A percentile compares a stretch with the other conserved stretches of the same genome.
Evolutionary conservation across 192 early-diverging fungal species (phyloP).

Genomic region (Gigaspora rosea): DNA sequence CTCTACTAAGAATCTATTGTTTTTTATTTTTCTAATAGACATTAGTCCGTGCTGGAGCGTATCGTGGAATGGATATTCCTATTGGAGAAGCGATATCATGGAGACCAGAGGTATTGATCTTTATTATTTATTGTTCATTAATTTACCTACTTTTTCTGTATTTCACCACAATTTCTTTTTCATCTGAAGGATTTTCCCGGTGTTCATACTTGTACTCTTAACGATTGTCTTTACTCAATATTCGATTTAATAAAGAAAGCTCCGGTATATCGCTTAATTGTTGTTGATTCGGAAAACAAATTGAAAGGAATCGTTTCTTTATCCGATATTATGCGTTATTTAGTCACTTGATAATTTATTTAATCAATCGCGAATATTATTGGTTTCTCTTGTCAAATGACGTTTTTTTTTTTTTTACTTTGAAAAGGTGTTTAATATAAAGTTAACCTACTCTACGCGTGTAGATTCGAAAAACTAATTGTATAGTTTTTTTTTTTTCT

Average conservation of each 20-base stretch:
- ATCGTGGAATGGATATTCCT: slow-evolving; percentile 80
- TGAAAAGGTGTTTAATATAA: no score
- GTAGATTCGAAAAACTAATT: no score
- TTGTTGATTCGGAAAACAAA: slow-evolving; percentile 79
- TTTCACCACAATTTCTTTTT: not conserved
- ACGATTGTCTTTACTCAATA: slow-evolving; percentile 85
- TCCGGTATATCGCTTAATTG: slow-evolving; percentile 88
- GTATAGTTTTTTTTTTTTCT: no score
- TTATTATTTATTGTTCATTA: not conserved
- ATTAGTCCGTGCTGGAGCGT: slow-evolving; percentile 67
- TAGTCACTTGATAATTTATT: slow-evolving; percentile 42
- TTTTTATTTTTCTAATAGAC: slow-evolving; percentile 42
- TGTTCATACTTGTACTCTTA: slow-evolving; percentile 87
- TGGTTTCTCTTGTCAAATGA: no score
- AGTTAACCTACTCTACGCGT: no score
- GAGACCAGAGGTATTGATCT: slow-evolving; percentile 67
- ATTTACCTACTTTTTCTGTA: not conserved
- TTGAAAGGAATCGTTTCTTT: slow-evolving; percentile 83
- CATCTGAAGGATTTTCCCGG: slow-evolving; percentile 79
- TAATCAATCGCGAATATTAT: not conserved
- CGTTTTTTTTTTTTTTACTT: no score
- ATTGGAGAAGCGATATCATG: slow-evolving; percentile 82
- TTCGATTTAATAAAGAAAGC: slow-evolving; percentile 86
- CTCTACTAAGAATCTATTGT: not conserved
- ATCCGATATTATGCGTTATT: slow-evolving; percentile 77